Conservation (phyloP, 768 basidiomycete species). For the Lentinula sp. region DNA sequence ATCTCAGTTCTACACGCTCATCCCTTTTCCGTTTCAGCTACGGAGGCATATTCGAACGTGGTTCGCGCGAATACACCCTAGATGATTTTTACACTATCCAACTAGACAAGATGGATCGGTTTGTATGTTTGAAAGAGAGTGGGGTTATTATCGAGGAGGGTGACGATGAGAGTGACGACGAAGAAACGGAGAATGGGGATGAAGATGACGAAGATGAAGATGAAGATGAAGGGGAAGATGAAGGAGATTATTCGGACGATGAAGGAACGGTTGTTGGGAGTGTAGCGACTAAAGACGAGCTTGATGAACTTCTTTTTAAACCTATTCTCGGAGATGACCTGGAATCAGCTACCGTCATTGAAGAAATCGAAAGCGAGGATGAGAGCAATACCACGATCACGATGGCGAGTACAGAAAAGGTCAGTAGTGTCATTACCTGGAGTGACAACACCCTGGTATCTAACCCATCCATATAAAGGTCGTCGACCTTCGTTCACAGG, state of each 20-base stretch:
- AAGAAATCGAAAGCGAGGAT: conserved; percentile 19
- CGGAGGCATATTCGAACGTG: conserved; percentile 83
- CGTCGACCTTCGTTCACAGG: conserved; percentile 24
- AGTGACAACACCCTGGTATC: no score
- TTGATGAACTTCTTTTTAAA: conserved; percentile 10
- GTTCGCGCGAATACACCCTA: conserved; percentile 79
- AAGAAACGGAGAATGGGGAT: conserved; percentile 54
- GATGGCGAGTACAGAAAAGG: conserved; percentile 8
- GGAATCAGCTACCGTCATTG: background rate
- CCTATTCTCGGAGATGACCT: background rate
- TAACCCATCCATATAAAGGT: conserved; percentile 14
- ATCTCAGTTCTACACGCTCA: background rate
- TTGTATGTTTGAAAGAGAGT: conserved; percentile 64
- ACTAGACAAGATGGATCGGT: conserved; percentile 82
- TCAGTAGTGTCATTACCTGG: background rate
- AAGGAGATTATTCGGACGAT: conserved; percentile 26
- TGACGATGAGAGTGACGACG: conserved; percentile 55
- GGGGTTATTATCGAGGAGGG: conserved; percentile 56
- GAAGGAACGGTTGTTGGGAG: conserved; percentile 26
- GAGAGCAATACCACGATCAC: conserved; percentile 10
- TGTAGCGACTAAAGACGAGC: conserved; percentile 16
- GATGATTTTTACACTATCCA: conserved; percentile 82
- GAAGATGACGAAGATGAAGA: conserved; percentile 51
- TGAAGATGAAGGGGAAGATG: conserved; percentile 23
- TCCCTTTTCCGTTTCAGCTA: conserved; percentile 41